Evolutionary conservation across 257 asterid genomes (phyloP).

Genomic region (Solanum rostratum): DNA sequence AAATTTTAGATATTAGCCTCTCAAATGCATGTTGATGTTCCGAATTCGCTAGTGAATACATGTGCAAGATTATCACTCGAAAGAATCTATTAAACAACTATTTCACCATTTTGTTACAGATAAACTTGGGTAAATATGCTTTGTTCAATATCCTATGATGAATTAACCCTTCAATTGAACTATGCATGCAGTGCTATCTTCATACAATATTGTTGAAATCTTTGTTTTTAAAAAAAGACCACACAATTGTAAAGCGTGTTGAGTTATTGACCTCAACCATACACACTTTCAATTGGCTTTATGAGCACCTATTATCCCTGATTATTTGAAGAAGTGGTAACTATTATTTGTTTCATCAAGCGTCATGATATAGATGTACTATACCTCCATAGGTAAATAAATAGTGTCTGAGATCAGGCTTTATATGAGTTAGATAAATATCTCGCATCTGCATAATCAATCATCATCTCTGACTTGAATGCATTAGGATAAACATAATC

Average conservation of each 20-base stretch:
- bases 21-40: too few relatives aligned
- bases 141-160: too few relatives aligned
- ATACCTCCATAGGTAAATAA: not conserved
- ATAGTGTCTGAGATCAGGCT: not conserved
- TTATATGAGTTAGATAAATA: not conserved
- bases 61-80: not conserved
- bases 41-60: too few relatives aligned
- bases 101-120: not conserved
- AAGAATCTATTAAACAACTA: too few relatives aligned
- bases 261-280: too few relatives aligned
- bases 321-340: too few relatives aligned
- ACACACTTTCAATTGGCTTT: not conserved
- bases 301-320: not conserved
- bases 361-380: not conserved
- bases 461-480: too few relatives aligned
- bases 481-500: too few relatives aligned
- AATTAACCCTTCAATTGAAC: not conserved
- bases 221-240: too few relatives aligned
- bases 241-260: not conserved
- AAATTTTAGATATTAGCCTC: too few relatives aligned
- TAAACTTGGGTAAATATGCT: not conserved
- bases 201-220: not conserved
- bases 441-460: not conserved
- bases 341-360: too few relatives aligned
- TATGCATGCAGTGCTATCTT: not conserved